Evolutionary conservation across 225 moss, liverwort and hornwort genomes (phyloP).

Genomic region (Polytrichum commune): DNA sequence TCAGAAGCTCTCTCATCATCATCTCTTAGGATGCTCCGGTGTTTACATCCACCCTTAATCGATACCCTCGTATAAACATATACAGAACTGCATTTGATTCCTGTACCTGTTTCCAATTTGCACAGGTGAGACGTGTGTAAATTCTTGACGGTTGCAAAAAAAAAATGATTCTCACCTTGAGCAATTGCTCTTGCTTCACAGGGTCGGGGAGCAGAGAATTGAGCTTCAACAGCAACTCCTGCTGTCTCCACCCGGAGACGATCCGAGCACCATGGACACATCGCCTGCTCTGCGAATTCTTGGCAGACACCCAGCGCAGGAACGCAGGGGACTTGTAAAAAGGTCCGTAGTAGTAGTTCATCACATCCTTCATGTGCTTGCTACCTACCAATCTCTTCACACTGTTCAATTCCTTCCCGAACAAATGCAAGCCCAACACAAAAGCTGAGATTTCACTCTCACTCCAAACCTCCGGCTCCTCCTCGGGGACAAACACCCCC

Average conservation of each 20-base stretch:
- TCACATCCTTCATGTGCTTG: conserved; percentile 51
- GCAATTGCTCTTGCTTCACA: conserved; percentile 20
- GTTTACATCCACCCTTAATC: not conserved
- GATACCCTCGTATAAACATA: not conserved
- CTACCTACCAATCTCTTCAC: conserved; percentile 46
- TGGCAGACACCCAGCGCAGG: conserved; percentile 44
- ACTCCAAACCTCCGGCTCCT: conserved; percentile 32
- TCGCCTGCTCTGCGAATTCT: conserved; percentile 38
- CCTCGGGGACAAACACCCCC: conserved; percentile 28
- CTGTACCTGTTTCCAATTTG: not conserved
- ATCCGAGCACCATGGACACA: conserved; percentile 41
- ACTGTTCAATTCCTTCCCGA: conserved; percentile 47
- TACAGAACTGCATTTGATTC: not conserved
- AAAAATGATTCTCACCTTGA: conserved; percentile 20
- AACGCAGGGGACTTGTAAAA: conserved; percentile 38
- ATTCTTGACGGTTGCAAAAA: not conserved
- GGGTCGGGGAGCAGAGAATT: conserved; percentile 24
- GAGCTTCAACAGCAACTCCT: conserved; percentile 44
- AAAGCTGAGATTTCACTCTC: conserved; percentile 36
- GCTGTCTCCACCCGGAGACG: conserved; percentile 53
- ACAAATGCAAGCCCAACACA: conserved; percentile 49
- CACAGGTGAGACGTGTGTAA: not conserved
- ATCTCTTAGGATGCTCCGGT: not conserved
- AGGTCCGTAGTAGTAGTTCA: conserved; percentile 44
- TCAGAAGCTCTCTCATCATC: not conserved